These are phyloP conservation scores for Mortierella claussenii DNA, from an alignment of 192 early-diverging fungal genomes.

Conservation along the genomic window DNA sequence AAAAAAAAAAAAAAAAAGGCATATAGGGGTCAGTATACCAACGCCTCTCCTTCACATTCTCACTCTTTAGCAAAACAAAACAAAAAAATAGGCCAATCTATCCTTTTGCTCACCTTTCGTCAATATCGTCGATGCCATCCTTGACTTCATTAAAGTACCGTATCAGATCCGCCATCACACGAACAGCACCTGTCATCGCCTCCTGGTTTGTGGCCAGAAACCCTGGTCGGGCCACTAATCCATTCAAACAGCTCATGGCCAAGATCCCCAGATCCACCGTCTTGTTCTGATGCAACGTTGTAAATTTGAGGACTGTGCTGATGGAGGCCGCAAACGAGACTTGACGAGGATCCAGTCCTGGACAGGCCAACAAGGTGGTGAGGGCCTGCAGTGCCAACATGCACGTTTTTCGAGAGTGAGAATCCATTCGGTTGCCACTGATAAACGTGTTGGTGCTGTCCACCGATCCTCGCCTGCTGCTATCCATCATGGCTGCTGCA, in stretches of 20 bases:
- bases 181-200: constrained; percentile 35
- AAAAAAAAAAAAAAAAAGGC: not conserved
- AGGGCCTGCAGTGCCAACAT: constrained; percentile 34
- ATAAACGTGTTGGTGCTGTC: constrained; percentile 34
- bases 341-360: constrained; percentile 34
- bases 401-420: constrained; percentile 44
- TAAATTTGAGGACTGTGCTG: constrained; percentile 32
- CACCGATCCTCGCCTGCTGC: constrained; percentile 25
- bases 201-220: constrained; percentile 46
- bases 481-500: constrained; percentile 28
- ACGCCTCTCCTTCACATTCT: too few species aligned
- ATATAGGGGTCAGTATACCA: not conserved
- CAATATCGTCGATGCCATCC: constrained; percentile 52
- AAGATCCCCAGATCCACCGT: constrained; percentile 43
- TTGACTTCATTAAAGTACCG: constrained; percentile 50
- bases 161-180: constrained; percentile 38
- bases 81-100: too few species aligned
- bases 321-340: constrained; percentile 31
- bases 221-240: constrained; percentile 44
- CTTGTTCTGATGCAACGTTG: constrained; percentile 48
- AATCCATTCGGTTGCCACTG: constrained; percentile 45
- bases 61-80: too few species aligned
- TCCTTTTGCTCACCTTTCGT: constrained; percentile 40
- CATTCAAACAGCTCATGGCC: constrained; percentile 42
- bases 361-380: constrained; percentile 28